A percentile compares a stretch with the other conserved stretches of the same genome.
These are phyloP conservation scores for Penicillium coffeae DNA, from an alignment of 495 filamentous ascomycete species.

Conservation along the genomic window DNA sequence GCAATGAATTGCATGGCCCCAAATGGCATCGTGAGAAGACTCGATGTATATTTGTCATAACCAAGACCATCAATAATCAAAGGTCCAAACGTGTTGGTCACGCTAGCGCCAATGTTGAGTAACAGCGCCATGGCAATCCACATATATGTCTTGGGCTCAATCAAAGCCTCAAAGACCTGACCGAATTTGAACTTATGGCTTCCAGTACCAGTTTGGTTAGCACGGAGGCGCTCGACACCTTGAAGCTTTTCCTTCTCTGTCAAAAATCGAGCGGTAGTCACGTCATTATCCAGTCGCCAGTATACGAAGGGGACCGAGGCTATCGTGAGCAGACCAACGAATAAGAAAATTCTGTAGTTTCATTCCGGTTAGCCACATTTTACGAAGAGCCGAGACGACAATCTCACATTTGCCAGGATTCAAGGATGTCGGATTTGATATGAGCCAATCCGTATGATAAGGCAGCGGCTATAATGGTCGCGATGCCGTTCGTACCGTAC, in stretches of 20 bases:
- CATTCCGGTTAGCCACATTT: background rate
- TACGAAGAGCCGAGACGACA: background rate
- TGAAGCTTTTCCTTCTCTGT: slow-evolving; percentile 53
- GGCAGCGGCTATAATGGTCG: slow-evolving; percentile 45
- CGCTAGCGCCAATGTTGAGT: slow-evolving; percentile 58
- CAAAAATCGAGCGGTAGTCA: slow-evolving; percentile 56
- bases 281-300: slow-evolving; percentile 45
- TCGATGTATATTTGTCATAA: slow-evolving; percentile 53
- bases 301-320: slow-evolving; percentile 40
- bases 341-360: slow-evolving; percentile 36
- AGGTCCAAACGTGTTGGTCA: slow-evolving; percentile 58
- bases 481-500: slow-evolving; percentile 48
- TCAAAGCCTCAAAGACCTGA: slow-evolving; percentile 43
- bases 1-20: slow-evolving; percentile 42
- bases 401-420: slow-evolving; percentile 60
- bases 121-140: slow-evolving; percentile 52
- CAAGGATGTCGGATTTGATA: slow-evolving; percentile 46
- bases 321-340: slow-evolving; percentile 48
- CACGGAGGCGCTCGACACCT: slow-evolving; percentile 58
- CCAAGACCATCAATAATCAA: slow-evolving; percentile 59
- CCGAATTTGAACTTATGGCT: slow-evolving; percentile 41
- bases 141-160: slow-evolving; percentile 49
- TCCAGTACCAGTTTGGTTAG: slow-evolving; percentile 59
- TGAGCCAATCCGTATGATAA: slow-evolving; percentile 51
- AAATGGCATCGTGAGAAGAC: slow-evolving; percentile 49